Evolutionary conservation across 805 yeast species (phyloP).

Genomic region (Aciculoconidium aculeatum): DNA sequence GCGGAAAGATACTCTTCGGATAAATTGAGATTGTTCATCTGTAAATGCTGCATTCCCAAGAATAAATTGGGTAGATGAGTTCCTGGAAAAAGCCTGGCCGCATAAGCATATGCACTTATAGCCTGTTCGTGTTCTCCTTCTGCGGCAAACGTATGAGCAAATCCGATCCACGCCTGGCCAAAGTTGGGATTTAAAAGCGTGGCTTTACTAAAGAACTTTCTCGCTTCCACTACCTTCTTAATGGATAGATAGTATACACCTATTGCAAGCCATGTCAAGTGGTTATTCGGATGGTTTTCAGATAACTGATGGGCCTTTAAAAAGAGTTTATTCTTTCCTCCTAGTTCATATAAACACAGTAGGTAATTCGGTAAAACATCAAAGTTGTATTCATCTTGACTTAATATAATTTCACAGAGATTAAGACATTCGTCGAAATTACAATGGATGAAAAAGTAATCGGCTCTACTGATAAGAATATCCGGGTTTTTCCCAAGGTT

Average conservation of each 20-base stretch:
- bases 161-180: conserved; percentile 97
- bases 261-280: conserved; percentile 88
- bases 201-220: conserved; percentile 83
- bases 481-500: conserved; percentile 66
- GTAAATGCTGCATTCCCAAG: conserved; percentile 93
- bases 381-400: conserved; percentile 65
- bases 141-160: conserved; percentile 95
- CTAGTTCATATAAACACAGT: conserved; percentile 79
- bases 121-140: conserved; percentile 99
- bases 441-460: conserved; percentile 66
- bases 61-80: conserved; percentile 85
- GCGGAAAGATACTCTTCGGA: conserved; percentile 82
- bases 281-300: conserved; percentile 71
- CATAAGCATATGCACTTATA: conserved; percentile 92
- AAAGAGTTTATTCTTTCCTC: conserved; percentile 75
- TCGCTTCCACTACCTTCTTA: conserved; percentile 69
- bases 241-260: conserved; percentile 83
- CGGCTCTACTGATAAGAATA: conserved; percentile 62
- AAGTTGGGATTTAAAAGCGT: conserved; percentile 83
- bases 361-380: conserved; percentile 71
- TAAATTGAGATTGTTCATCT: conserved; percentile 73
- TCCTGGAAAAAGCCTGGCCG: conserved; percentile 85
- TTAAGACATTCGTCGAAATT: conserved; percentile 70
- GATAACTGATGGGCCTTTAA: conserved; percentile 80
- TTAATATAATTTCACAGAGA: conserved; percentile 57